These are phyloP conservation scores for Sparassis latifolia DNA, from an alignment of 1,284 basidiomycete genomes.

Conservation along the genomic window DNA sequence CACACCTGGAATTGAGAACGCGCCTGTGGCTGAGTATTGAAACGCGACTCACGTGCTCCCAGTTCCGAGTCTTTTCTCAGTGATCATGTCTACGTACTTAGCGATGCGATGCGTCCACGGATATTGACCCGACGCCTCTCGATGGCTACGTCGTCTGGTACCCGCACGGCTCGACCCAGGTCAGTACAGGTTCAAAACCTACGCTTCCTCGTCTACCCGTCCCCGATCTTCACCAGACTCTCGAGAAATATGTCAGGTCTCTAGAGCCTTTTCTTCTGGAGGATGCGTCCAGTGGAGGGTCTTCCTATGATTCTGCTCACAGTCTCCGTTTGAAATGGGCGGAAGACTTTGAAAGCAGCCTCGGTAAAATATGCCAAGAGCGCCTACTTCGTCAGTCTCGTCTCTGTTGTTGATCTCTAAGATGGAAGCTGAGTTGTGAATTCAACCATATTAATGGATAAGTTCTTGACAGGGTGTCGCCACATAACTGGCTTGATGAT, in stretches of 20 bases:
- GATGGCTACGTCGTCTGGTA: constrained; percentile 10
- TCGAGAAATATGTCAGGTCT: constrained; percentile 77
- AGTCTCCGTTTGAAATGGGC: constrained; percentile 60
- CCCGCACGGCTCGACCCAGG: constrained; percentile 2
- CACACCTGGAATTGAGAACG: too few species aligned
- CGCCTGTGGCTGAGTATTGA: too few species aligned
- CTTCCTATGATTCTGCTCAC: constrained; percentile 50
- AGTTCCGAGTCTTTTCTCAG: too few species aligned
- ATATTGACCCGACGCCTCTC: neutral
- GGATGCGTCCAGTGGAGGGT: constrained; percentile 56
- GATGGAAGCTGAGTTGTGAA: too few species aligned
- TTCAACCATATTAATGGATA: neutral
- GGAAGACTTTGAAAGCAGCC: constrained; percentile 66
- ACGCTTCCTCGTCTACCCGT: constrained; percentile 73
- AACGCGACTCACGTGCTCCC: too few species aligned
- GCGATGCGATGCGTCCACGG: too few species aligned
- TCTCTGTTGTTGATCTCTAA: neutral
- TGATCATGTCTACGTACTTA: too few species aligned
- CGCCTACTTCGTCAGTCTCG: constrained; percentile 64
- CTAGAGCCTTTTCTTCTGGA: constrained; percentile 78
- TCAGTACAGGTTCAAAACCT: constrained; percentile 7
- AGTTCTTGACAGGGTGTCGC: constrained; percentile 84
- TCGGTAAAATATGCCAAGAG: constrained; percentile 73
- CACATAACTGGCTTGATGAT: constrained; percentile 94
- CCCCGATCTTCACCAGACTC: constrained; percentile 71